Evolutionary conservation across 1,139 yeast genomes (phyloP).

Genomic region (Spathaspora sp.): DNA sequence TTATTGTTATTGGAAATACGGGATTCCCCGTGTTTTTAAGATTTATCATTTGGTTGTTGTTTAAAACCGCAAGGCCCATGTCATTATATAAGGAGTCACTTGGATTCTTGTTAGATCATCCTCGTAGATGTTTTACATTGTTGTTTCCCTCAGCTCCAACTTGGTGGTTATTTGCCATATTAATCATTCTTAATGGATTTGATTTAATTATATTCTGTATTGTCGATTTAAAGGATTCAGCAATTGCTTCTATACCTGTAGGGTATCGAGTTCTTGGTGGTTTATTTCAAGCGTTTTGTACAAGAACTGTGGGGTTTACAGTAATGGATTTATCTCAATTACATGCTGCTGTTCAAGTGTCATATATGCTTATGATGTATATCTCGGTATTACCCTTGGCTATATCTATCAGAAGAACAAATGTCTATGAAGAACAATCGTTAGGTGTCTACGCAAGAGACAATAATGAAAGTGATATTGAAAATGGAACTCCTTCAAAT

Average conservation of each 20-base stretch:
- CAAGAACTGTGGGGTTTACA: constrained; percentile 91
- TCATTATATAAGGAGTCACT: constrained; percentile 72
- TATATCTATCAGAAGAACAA: constrained; percentile 91
- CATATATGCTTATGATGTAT: constrained; percentile 97
- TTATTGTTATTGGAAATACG: constrained; percentile 87
- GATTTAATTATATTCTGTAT: constrained; percentile 81
- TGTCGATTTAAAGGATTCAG: constrained; percentile 60
- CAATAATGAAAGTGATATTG: constrained; percentile 29
- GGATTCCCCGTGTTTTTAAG: constrained; percentile 86
- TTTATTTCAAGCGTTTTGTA: constrained; percentile 84
- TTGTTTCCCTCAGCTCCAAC: constrained; percentile 91
- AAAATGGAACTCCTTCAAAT: constrained; percentile 43
- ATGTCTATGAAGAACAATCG: constrained; percentile 96
- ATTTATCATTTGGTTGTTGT: constrained; percentile 76
- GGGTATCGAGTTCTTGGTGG: constrained; percentile 80
- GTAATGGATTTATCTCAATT: constrained; percentile 66
- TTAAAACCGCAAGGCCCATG: constrained; percentile 63
- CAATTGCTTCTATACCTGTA: constrained; percentile 49
- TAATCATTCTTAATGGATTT: constrained; percentile 67
- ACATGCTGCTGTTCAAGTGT: constrained; percentile 90
- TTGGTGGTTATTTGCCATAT: constrained; percentile 85
- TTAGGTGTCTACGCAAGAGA: constrained; percentile 72
- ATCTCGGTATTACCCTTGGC: constrained; percentile 95
- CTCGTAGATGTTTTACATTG: constrained; percentile 93
- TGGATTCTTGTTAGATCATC: constrained; percentile 88